A percentile compares a stretch with the other conserved stretches of the same genome.
Conservation (phyloP, 192 early-diverging fungal species). For the Anaeromyces robustus region DNA sequence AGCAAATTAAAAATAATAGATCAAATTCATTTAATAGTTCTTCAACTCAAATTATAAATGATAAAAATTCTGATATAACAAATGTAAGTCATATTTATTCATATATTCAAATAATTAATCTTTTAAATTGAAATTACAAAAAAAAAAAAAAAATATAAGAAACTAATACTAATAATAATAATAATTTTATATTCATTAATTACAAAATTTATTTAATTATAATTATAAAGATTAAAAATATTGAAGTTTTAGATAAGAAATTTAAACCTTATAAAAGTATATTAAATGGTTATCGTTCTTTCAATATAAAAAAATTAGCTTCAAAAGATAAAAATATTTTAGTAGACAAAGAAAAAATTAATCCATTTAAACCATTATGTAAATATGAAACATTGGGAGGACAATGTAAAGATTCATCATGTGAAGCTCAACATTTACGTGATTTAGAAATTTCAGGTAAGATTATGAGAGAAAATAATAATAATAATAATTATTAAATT, state of each 20-base stretch:
- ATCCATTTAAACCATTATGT: not conserved
- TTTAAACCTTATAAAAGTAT: not conserved
- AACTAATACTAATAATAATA: too few species aligned
- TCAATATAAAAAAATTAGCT: not conserved
- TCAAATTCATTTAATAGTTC: too few species aligned
- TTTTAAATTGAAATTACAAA: too few species aligned
- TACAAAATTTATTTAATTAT: not conserved
- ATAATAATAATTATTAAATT: too few species aligned
- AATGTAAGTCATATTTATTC: too few species aligned
- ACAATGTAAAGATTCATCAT: not conserved
- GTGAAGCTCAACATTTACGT: not conserved
- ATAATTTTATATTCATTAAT: too few species aligned
- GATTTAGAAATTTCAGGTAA: not conserved
- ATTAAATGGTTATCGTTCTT: not conserved
- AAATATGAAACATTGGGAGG: not conserved
- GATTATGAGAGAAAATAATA: too few species aligned
- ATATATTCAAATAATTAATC: too few species aligned
- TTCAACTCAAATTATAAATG: too few species aligned
- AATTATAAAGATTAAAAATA: not conserved
- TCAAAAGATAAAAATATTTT: not conserved
- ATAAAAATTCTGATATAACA: too few species aligned
- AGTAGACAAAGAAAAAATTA: not conserved
- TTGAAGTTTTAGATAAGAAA: not conserved
- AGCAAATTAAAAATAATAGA: not conserved
- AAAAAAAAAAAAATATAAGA: too few species aligned